These are phyloP conservation scores for Pythium aphanidermatum DNA, from an alignment of 352 stramenopile genomes.

Conservation along the genomic window DNA sequence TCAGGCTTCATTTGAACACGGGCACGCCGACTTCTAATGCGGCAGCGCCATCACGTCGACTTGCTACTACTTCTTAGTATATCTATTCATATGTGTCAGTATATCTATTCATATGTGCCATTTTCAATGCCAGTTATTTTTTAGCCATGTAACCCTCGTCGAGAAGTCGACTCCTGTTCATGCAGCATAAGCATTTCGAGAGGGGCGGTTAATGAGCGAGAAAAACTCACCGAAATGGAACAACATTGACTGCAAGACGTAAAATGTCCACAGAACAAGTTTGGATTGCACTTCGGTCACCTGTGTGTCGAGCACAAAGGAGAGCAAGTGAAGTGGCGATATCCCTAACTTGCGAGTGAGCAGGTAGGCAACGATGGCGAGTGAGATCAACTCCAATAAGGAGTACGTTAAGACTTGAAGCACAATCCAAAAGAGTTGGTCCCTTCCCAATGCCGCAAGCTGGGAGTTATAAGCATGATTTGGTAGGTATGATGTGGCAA, in stretches of 20 bases:
- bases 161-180: constrained; percentile 3
- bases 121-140: not conserved
- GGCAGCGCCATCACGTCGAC: too few relatives aligned
- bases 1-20: too few relatives aligned
- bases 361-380: not conserved
- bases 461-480: constrained; percentile 15
- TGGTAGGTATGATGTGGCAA: constrained; percentile 4
- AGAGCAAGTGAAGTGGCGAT: constrained; percentile 22
- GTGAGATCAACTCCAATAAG: constrained; percentile 7
- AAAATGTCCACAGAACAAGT: constrained; percentile 27
- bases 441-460: not conserved
- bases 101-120: not conserved
- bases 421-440: not conserved
- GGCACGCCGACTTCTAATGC: too few relatives aligned
- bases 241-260: constrained; percentile 27
- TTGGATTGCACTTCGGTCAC: constrained; percentile 22
- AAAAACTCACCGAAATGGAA: constrained; percentile 18
- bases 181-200: not conserved
- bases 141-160: constrained; percentile 5
- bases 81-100: too few relatives aligned
- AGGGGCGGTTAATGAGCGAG: too few relatives aligned
- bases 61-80: too few relatives aligned
- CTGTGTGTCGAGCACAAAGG: constrained; percentile 28
- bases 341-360: constrained; percentile 3
- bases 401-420: constrained; percentile 3